Conservation (phyloP, 176 grass and related monocot species). For the Panicum miliaceum region DNA sequence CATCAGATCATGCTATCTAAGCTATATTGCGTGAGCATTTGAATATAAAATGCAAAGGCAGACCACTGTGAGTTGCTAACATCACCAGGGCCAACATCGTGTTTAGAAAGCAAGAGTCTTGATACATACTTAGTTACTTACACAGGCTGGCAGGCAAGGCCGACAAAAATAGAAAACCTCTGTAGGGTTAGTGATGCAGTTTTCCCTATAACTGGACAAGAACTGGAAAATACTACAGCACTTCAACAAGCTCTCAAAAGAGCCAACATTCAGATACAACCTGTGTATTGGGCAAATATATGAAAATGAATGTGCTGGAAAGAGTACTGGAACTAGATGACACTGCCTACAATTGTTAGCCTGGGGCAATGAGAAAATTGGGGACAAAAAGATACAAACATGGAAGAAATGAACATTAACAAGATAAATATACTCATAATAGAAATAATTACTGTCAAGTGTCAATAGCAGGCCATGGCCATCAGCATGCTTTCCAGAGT, state of each 20-base stretch:
- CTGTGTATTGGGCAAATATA: conserved; percentile 1
- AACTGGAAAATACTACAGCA: conserved; percentile 22
- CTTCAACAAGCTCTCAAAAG: conserved; percentile 14
- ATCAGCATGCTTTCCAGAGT: conserved; percentile 15
- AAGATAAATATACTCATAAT: conserved; percentile 12
- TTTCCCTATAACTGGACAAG: conserved; percentile 38
- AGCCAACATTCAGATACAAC: conserved; percentile 13
- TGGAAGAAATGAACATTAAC: conserved; percentile 16
- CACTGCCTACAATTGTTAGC: not conserved
- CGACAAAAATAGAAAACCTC: conserved; percentile 29
- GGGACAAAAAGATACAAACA: not conserved
- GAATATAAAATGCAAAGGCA: conserved; percentile 45
- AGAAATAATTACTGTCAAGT: conserved; percentile 29
- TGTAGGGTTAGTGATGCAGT: conserved; percentile 29
- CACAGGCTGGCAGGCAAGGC: not conserved
- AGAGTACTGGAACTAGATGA: not conserved
- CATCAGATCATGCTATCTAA: conserved; percentile 43
- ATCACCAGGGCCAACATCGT: conserved; percentile 37
- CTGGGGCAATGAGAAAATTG: not conserved
- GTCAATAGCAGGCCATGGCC: not conserved
- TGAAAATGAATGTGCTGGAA: conserved; percentile 7
- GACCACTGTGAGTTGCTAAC: conserved; percentile 30
- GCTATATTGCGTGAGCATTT: conserved; percentile 33
- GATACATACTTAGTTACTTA: conserved; percentile 42
- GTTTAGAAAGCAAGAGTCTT: conserved; percentile 39